Evolutionary conservation across 2,329 filamentous ascomycete genomes (phyloP).

Genomic region (Curvularia hawaiiensis): DNA sequence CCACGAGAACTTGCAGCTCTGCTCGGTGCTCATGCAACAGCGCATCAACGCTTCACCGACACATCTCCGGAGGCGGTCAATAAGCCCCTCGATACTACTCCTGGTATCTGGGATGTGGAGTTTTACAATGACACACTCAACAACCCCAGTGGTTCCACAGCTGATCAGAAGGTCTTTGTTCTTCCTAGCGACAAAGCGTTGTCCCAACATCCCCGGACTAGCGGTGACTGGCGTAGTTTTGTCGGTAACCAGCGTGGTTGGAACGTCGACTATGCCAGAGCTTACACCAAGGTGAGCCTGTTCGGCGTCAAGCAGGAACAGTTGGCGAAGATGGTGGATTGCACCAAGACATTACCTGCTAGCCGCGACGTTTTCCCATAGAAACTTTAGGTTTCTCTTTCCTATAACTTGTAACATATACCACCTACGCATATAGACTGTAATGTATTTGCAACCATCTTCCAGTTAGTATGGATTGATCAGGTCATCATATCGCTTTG

Average conservation of each 20-base stretch:
- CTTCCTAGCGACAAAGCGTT: slow-evolving; percentile 36
- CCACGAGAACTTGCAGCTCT: slow-evolving; percentile 59
- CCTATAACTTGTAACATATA: not conserved
- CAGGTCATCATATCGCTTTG: not conserved
- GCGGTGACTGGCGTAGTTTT: slow-evolving; percentile 32
- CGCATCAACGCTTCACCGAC: slow-evolving; percentile 56
- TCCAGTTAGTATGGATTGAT: not conserved
- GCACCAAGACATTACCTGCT: slow-evolving; percentile 37
- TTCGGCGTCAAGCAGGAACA: slow-evolving; percentile 33
- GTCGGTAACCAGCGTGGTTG: slow-evolving; percentile 37
- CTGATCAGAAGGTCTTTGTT: slow-evolving; percentile 33
- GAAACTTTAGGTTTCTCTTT: not conserved
- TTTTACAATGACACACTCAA: slow-evolving; percentile 53
- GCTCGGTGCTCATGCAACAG: slow-evolving; percentile 59
- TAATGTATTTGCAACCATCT: not conserved
- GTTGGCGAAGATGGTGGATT: slow-evolving; percentile 31
- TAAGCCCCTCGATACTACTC: slow-evolving; percentile 55
- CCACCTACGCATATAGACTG: not conserved
- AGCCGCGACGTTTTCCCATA: slow-evolving; percentile 18
- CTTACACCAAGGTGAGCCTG: slow-evolving; percentile 40
- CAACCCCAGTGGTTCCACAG: slow-evolving; percentile 23
- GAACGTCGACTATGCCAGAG: slow-evolving; percentile 41
- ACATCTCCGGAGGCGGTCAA: slow-evolving; percentile 40
- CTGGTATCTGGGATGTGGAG: slow-evolving; percentile 56
- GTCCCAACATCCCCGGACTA: slow-evolving; percentile 34